These are phyloP conservation scores for Sordariomycetes sp. DNA, from an alignment of 2,329 filamentous ascomycete species.

Conservation along the genomic window DNA sequence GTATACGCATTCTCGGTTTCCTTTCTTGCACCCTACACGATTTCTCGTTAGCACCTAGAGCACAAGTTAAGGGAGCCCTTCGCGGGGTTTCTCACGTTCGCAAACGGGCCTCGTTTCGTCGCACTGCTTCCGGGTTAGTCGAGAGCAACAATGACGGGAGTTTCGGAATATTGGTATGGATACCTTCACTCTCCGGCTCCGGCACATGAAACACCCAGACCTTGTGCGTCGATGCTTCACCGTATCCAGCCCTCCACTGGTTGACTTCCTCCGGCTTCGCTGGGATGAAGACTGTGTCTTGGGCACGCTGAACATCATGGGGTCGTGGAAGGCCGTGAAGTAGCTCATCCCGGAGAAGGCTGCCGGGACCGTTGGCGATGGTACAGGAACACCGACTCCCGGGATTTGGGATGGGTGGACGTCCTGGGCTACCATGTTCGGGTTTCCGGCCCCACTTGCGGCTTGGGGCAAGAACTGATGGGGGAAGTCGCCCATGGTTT, in stretches of 20 bases:
- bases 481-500: constrained; percentile 45
- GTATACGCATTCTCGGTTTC: constrained; percentile 81
- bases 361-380: constrained; percentile 22
- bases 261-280: constrained; percentile 41
- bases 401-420: constrained; percentile 23
- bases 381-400: constrained; percentile 17
- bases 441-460: constrained; percentile 30
- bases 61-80: not conserved
- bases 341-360: constrained; percentile 37
- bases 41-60: not conserved
- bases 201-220: constrained; percentile 88
- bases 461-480: constrained; percentile 43
- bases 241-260: constrained; percentile 45
- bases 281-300: constrained; percentile 23
- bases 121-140: constrained; percentile 46
- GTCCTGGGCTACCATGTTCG: constrained; percentile 26
- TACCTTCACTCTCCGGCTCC: constrained; percentile 77
- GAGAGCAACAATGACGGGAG: not conserved
- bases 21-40: constrained; percentile 74
- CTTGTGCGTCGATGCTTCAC: constrained; percentile 90
- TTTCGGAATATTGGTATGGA: not conserved
- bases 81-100: constrained; percentile 46
- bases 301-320: constrained; percentile 33
- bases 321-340: constrained; percentile 38
- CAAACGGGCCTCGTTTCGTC: constrained; percentile 83